These are phyloP conservation scores for Coemansia sp. DNA, from an alignment of 371 early-diverging fungal genomes.

Conservation along the genomic window DNA sequence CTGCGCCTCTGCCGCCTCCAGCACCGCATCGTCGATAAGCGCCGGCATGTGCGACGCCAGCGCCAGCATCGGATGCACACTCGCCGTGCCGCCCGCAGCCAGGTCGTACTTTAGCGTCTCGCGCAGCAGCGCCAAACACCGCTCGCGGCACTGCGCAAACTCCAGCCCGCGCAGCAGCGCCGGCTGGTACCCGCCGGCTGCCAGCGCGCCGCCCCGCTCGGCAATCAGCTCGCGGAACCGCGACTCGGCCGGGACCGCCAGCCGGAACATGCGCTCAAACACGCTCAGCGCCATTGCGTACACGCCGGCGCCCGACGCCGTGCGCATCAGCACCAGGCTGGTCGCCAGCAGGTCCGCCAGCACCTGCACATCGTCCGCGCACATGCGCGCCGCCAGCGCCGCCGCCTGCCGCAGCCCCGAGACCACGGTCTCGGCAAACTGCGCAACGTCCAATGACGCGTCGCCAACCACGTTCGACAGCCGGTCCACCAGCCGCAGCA, in stretches of 20 bases:
- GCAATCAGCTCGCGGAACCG: slow-evolving; percentile 4
- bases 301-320: slow-evolving; percentile 20
- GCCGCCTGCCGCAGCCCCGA: slow-evolving; percentile 40
- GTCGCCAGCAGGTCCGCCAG: slow-evolving; percentile 65
- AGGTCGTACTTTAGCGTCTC: slow-evolving; percentile 14
- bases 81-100: not conserved
- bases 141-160: slow-evolving; percentile 34
- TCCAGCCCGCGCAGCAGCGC: slow-evolving; percentile 40
- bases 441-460: slow-evolving; percentile 75
- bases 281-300: slow-evolving; percentile 40
- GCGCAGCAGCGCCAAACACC: slow-evolving; percentile 32
- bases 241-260: slow-evolving; percentile 6
- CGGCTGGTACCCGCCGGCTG: slow-evolving; percentile 10
- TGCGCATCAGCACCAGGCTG: slow-evolving; percentile 63
- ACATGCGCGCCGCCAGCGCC: slow-evolving; percentile 30
- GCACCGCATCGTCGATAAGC: slow-evolving; percentile 19
- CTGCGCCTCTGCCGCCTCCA: slow-evolving; percentile 6
- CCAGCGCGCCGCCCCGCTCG: slow-evolving; percentile 15
- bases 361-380: slow-evolving; percentile 64
- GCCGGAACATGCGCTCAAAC: slow-evolving; percentile 41
- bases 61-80: slow-evolving; percentile 23
- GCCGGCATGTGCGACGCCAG: slow-evolving; percentile 28
- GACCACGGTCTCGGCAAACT: slow-evolving; percentile 84
- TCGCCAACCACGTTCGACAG: slow-evolving; percentile 85
- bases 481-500: slow-evolving; percentile 80